Percentiles rank a stretch among this genome's conserved stretches.
Evolutionary conservation across 2,329 filamentous ascomycete species (phyloP).

Genomic region (Colletotrichum sp.): DNA sequence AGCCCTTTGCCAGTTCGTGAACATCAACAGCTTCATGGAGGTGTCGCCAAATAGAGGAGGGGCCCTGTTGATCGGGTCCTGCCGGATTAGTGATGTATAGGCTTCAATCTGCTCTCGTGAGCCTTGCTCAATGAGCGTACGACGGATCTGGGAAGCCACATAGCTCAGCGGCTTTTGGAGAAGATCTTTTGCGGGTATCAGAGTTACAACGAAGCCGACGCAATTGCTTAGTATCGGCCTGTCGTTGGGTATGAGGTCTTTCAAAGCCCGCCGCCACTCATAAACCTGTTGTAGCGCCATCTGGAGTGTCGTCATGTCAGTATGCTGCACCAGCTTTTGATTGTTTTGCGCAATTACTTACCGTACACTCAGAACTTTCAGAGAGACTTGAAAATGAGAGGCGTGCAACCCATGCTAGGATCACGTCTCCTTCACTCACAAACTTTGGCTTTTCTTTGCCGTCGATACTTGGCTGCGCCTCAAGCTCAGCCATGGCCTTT

Average conservation of each 20-base stretch:
- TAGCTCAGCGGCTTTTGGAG: neutral
- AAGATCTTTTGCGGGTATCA: neutral
- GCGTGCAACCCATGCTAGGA: conserved; percentile 40
- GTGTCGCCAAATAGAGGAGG: conserved; percentile 35
- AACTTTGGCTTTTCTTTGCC: conserved; percentile 24
- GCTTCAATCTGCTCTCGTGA: neutral
- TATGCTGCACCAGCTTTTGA: neutral
- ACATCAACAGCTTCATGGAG: conserved; percentile 34
- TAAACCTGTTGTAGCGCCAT: neutral
- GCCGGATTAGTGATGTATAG: neutral
- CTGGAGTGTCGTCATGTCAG: neutral
- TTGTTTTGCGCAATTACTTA: neutral
- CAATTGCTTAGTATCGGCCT: neutral
- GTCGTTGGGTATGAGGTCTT: neutral
- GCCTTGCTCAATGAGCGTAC: neutral
- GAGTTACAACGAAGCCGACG: neutral
- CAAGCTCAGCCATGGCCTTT: neutral
- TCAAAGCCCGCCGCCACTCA: neutral
- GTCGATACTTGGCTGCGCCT: conserved; percentile 23
- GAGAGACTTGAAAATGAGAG: conserved; percentile 29
- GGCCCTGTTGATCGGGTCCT: conserved; percentile 23
- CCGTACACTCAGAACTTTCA: conserved; percentile 6
- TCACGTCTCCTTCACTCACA: conserved; percentile 41
- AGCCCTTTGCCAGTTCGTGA: conserved; percentile 37
- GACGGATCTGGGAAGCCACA: neutral